Evolutionary conservation across 2,329 filamentous ascomycete species (phyloP), one percentile per base, ranked within the genome.

Genomic region (Ophiocordyceps camponoti-leonardi): DNA sequence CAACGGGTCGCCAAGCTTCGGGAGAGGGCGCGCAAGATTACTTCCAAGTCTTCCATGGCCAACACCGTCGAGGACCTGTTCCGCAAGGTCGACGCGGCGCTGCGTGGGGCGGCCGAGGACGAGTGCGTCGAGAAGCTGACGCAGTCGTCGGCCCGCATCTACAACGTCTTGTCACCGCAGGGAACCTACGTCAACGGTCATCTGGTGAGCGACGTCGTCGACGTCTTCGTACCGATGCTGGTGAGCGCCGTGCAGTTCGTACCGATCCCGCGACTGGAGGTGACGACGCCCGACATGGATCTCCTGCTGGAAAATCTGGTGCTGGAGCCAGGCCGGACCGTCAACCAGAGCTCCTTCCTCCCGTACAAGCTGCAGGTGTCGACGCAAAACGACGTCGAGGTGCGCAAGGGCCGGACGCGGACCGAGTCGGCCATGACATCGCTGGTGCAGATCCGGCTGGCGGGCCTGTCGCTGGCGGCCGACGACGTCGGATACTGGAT

Each of bases 401-500:
- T 95, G 39, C 76, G 81, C 51, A 94, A 94, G 60, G 81, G 79
- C 18, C 79, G 73, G 7, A 54, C 58, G 23, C 54, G 58, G n/a
- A 88, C 83, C 0, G 72, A 73, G 2, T 78, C 83, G 0, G 64
- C 63, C 7, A 68, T 81, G 46, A 81, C 77, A 22, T 87, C 84
- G 0, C 68, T 83, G 2, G 72, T 92, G 51, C 84, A 83, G 1
- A 72, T 94, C 56, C 85, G 83, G 50, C 66, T 94, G 37, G 81
- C 86, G 50, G 90, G 90, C 0, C 66, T 96, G 10, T 93, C 86
- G 0, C 71, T 92, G 45, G 79, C 83, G 39, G 88, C 88, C 3
- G 79, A 90, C 22, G 87, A 95, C 50, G 70, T 96, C 30, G 90
- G 90, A 22, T 96, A 88, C 66, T 93, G 88, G 78, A 67, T 95